Evolutionary conservation across 2,329 filamentous ascomycete species (phyloP).

Genomic region (Penicillium expansum): DNA sequence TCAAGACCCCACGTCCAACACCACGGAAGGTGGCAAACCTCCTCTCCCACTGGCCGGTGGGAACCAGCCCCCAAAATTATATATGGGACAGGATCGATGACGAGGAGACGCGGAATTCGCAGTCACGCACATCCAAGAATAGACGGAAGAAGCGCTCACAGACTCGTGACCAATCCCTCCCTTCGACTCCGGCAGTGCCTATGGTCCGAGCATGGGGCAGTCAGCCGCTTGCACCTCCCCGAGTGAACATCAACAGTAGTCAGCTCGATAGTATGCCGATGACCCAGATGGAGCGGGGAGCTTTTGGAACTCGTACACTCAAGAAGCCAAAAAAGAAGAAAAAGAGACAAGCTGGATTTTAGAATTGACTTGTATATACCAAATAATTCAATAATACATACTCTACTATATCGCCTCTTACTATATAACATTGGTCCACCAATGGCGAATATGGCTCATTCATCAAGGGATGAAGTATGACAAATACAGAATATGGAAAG

Average conservation of each 20-base stretch:
- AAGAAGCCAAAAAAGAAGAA: slow-evolving; percentile 41
- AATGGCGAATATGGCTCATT: slow-evolving; percentile 22
- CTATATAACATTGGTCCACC: slow-evolving; percentile 1
- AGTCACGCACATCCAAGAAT: slow-evolving; percentile 19
- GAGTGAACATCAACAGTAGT: slow-evolving; percentile 31
- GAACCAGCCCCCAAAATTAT: slow-evolving; percentile 34
- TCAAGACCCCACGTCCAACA: slow-evolving; percentile 22
- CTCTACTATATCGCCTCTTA: not conserved
- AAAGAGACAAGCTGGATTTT: slow-evolving; percentile 43
- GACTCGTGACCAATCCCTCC: slow-evolving; percentile 17
- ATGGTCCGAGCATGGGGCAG: slow-evolving; percentile 32
- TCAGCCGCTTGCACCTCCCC: slow-evolving; percentile 29
- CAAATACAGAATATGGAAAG: not conserved
- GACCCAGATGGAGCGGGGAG: slow-evolving; percentile 42
- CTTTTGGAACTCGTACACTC: slow-evolving; percentile 38
- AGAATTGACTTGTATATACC: slow-evolving; percentile 6
- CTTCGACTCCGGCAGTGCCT: slow-evolving; percentile 27
- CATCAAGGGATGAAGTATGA: slow-evolving; percentile 13
- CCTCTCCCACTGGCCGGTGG: slow-evolving; percentile 39
- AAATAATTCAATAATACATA: not conserved
- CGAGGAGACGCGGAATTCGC: slow-evolving; percentile 20
- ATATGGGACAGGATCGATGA: slow-evolving; percentile 32
- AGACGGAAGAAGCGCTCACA: slow-evolving; percentile 30
- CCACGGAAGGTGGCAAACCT: slow-evolving; percentile 28
- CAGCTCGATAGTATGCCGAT: slow-evolving; percentile 38